Evolutionary conservation across 2,329 filamentous ascomycete genomes (phyloP).

Genomic region (Penicillium sumatraense): DNA sequence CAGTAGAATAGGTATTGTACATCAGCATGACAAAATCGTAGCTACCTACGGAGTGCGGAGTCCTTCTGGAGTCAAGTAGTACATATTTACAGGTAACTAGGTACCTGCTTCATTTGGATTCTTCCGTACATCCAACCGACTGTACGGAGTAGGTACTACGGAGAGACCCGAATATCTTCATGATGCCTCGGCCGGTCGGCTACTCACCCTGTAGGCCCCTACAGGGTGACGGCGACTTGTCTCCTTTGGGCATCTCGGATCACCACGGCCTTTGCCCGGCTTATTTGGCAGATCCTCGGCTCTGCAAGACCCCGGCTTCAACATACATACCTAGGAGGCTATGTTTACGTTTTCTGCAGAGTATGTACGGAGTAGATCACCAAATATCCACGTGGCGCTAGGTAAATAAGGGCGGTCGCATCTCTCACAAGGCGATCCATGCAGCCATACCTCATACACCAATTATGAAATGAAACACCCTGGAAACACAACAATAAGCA

Average conservation of each 20-base stretch:
- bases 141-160: too few relatives aligned
- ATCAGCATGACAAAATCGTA: too few relatives aligned
- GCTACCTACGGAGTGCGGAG: neutral
- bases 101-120: too few relatives aligned
- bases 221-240: neutral
- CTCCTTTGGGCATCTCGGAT: neutral
- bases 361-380: neutral
- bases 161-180: neutral
- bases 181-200: neutral
- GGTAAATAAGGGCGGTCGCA: neutral
- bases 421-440: neutral
- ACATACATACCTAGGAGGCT: neutral
- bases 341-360: neutral
- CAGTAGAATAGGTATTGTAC: too few relatives aligned
- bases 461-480: too few relatives aligned
- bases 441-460: neutral
- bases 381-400: conserved; percentile 1
- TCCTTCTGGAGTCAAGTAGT: too few relatives aligned
- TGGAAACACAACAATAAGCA: neutral
- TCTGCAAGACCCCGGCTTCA: neutral
- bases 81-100: too few relatives aligned
- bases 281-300: neutral
- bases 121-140: too few relatives aligned
- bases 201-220: too few relatives aligned
- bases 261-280: neutral